Base-by-base conservation (phyloP, 176 grass and related monocot genomes). In the Dendrocalamus sinicus region DNA sequence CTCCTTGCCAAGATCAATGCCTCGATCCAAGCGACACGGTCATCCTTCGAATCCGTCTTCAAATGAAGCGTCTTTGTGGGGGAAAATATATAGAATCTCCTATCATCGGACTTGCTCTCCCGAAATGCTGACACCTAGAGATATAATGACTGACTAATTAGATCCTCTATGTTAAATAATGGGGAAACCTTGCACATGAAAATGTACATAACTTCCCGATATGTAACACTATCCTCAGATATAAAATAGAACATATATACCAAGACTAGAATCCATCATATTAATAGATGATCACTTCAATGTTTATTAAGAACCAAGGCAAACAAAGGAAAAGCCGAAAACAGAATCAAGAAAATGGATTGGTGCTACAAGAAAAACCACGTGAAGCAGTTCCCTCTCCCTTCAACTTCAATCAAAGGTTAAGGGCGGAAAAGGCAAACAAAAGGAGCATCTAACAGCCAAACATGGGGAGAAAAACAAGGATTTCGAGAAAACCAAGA, bases 51-150 rank as follows among this genome's bases (percentile, higher is more conserved):
- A 84, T 90, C 85, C 1, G 89, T 94, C 84, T 81, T 91, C 76
- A 95, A 41, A 66, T 98, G 88, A 84, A 92, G 86, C 1, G 89
- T 94, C 78, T 95, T 92, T 67, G 86, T 95, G 43, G 89, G 87
- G 73, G 94, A 94, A 86, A 97, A 97, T 86, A 97, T 90, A 86
- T 97, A 97, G 78, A 97, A 94, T 63, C 91, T 89, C 81, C 85
- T 91, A 73, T 93, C 86, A 50, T 97, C 92, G 1, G 87, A 97
- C 70, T 94, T 94, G 16, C 94, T 97, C 72, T 90, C 93, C 67
- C 89, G 86, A 90, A 97, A 91, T 83, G 87, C 90, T 62, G 89
- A 91, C 63, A 97, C 90, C 94, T 97, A 88, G 12, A 73, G 75
- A 85, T 44, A 81, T 77, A 71, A 17, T 35, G 55, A 75, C 23